A percentile compares a stretch with the other conserved stretches of the same genome.
phyloP scores from a whole-genome alignment of 2,329 filamentous ascomycete genomes.

The Aspergillus proliferans region DNA sequence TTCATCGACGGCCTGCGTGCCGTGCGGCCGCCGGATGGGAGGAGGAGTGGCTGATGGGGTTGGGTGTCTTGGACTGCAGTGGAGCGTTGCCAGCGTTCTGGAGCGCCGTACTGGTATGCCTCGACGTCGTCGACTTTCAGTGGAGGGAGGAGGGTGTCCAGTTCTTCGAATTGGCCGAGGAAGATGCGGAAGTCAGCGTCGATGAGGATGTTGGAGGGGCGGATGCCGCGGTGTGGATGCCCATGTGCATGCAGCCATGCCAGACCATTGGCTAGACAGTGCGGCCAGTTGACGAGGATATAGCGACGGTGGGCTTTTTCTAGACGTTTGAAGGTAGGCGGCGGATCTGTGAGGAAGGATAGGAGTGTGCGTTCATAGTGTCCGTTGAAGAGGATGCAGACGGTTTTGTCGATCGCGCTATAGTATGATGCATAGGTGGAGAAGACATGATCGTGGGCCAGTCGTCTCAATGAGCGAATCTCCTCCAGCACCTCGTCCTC shows the following conservation, averaged over 20 bases:
- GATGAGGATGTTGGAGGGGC: slow-evolving; percentile 55
- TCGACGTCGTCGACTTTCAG: slow-evolving; percentile 51
- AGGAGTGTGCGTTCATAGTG: slow-evolving; percentile 37
- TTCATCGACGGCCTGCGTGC: slow-evolving; percentile 21
- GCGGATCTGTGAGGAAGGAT: slow-evolving; percentile 38
- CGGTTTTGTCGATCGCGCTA: slow-evolving; percentile 28
- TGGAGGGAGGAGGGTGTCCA: slow-evolving; percentile 49
- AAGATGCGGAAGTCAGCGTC: slow-evolving; percentile 51
- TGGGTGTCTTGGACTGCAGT: slow-evolving; percentile 30
- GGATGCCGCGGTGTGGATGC: slow-evolving; percentile 51
- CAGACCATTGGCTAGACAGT: slow-evolving; percentile 49
- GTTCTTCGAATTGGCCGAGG: slow-evolving; percentile 52
- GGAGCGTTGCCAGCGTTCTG: slow-evolving; percentile 46
- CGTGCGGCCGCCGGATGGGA: slow-evolving; percentile 39
- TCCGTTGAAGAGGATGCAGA: slow-evolving; percentile 39
- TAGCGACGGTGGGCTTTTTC: slow-evolving; percentile 37
- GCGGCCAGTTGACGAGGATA: slow-evolving; percentile 41
- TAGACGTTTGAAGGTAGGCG: slow-evolving; percentile 36
- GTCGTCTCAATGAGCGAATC: slow-evolving; percentile 30
- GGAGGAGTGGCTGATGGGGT: slow-evolving; percentile 24
- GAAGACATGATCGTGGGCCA: slow-evolving; percentile 40
- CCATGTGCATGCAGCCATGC: slow-evolving; percentile 52
- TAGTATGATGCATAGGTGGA: slow-evolving; percentile 42
- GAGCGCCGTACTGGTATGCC: slow-evolving; percentile 53
- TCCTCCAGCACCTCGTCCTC: slow-evolving; percentile 37